Percentiles rank a stretch among this genome's conserved stretches.
phyloP scores from a whole-genome alignment of 768 basidiomycete species.

The Mycena leptocephala region DNA sequence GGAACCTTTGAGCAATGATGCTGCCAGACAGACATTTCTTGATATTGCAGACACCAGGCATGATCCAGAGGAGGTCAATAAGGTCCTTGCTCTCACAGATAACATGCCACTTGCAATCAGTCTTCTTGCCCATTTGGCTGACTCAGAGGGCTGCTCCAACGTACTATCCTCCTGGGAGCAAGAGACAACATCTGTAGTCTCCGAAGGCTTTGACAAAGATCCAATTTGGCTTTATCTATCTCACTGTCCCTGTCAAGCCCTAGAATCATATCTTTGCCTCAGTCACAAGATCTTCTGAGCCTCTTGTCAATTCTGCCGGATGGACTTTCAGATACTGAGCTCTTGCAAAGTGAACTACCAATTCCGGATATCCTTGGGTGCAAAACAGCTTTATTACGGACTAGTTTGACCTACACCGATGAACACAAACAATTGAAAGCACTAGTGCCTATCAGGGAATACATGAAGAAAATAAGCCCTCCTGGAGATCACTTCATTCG shows the following conservation, averaged over 20 bases:
- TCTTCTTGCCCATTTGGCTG: too few species aligned
- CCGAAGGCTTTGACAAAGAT: too few species aligned
- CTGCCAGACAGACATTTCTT: too few species aligned
- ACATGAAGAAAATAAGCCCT: background rate
- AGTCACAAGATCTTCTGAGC: background rate
- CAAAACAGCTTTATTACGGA: conserved; percentile 5
- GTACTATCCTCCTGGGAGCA: too few species aligned
- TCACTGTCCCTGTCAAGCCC: conserved; percentile 11
- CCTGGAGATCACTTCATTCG: background rate
- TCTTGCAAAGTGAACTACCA: background rate
- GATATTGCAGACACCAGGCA: too few species aligned
- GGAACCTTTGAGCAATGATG: too few species aligned
- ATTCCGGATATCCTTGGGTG: background rate
- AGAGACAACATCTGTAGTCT: too few species aligned
- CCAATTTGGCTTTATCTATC: too few species aligned
- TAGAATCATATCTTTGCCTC: background rate
- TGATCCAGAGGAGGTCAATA: too few species aligned
- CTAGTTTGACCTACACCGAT: background rate
- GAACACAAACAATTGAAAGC: background rate
- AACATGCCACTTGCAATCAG: too few species aligned
- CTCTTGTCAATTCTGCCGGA: conserved; percentile 9
- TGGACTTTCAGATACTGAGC: conserved; percentile 9
- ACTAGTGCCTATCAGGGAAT: background rate
- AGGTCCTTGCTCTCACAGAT: too few species aligned
- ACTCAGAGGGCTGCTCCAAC: too few species aligned